A percentile compares a stretch with the other conserved stretches of the same genome.
phyloP scores from a whole-genome alignment of 441 rosid genomes.

The Erodium chrysanthum region DNA sequence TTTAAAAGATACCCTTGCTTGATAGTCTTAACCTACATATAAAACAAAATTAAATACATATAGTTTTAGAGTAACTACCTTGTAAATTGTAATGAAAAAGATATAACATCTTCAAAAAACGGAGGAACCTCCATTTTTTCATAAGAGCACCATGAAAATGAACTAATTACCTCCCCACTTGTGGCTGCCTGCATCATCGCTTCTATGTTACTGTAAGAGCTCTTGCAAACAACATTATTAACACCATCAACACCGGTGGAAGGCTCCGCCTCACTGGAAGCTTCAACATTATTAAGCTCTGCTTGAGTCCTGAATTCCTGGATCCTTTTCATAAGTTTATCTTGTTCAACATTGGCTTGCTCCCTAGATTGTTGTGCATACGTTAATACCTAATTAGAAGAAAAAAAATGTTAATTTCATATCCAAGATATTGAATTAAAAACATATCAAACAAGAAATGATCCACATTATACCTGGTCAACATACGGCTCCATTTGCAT shows the following conservation, averaged over 20 bases:
- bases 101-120: slow-evolving; percentile 5
- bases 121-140: background rate
- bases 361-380: slow-evolving; percentile 88
- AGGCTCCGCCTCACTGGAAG: slow-evolving; percentile 37
- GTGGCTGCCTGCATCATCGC: slow-evolving; percentile 41
- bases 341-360: slow-evolving; percentile 60
- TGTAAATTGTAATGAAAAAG: no score
- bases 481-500: slow-evolving; percentile 75
- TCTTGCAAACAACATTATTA: slow-evolving; percentile 33
- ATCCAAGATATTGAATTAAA: background rate
- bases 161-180: slow-evolving; percentile 56
- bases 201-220: slow-evolving; percentile 42
- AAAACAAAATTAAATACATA: slow-evolving; percentile 1
- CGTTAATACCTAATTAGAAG: slow-evolving; percentile 47
- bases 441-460: background rate
- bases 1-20: slow-evolving; percentile 82
- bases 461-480: slow-evolving; percentile 48
- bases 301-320: slow-evolving; percentile 86
- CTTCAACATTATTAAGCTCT: slow-evolving; percentile 49
- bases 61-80: background rate
- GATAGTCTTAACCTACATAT: slow-evolving; percentile 43
- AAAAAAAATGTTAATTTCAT: no score
- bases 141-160: slow-evolving; percentile 6
- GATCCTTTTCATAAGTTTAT: slow-evolving; percentile 74
- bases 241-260: slow-evolving; percentile 29